Conservation (phyloP, 352 stramenopile species). For the Aphanomyces euteiches region DNA sequence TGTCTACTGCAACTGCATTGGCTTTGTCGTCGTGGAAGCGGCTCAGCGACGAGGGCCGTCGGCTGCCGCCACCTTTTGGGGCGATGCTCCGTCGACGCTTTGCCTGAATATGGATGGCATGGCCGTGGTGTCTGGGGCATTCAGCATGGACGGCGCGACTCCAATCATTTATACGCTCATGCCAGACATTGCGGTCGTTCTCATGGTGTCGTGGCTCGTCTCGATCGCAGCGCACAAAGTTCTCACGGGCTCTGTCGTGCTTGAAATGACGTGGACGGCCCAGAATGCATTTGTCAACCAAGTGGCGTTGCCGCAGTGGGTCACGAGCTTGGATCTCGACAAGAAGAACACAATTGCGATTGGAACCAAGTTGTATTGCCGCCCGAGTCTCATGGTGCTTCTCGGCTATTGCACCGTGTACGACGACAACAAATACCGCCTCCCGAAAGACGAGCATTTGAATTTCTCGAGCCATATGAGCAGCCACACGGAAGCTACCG, state of each 20-base stretch:
- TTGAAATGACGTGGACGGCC: conserved; percentile 5
- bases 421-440: neutral
- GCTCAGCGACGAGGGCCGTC: neutral
- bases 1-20: neutral
- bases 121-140: neutral
- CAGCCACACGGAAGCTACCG: neutral
- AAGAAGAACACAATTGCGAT: conserved; percentile 10
- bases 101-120: neutral
- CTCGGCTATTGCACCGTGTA: conserved; percentile 9
- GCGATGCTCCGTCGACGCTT: neutral
- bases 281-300: conserved; percentile 9
- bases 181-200: neutral
- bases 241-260: neutral
- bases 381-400: conserved; percentile 11
- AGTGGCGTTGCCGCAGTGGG: conserved; percentile 2
- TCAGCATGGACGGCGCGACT: neutral
- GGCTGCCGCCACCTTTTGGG: neutral
- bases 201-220: neutral
- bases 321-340: conserved; percentile 13
- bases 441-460: neutral
- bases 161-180: conserved; percentile 3
- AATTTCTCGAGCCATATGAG: neutral
- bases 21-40: neutral
- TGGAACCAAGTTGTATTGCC: conserved; percentile 20
- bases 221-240: neutral